Base-by-base conservation (phyloP, 495 filamentous ascomycete genomes). In the Letharia columbiana region DNA sequence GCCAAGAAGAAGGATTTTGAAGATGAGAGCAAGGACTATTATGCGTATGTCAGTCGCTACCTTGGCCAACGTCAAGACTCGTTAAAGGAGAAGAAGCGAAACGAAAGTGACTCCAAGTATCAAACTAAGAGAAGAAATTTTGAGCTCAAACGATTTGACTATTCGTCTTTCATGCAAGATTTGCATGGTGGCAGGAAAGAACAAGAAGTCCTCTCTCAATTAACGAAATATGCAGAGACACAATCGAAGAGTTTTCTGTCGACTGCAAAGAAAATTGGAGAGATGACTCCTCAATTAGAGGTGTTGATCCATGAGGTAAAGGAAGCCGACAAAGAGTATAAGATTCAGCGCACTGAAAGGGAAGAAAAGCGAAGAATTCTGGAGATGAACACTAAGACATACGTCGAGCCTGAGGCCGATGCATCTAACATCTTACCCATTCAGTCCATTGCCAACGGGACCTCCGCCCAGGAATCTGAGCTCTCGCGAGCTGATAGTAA, bases 101-200 rank as follows among this genome's bases (percentile, higher is more conserved):
- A 82, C 20, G 91, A 99, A 69, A 96, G 91, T 72, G 94, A 99
- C 72, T 87, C 88, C 31, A 99, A 99, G 70, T 99, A 99, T 74
- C 93, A 99, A 74, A 86, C 83, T 3, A 97, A 96, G 73, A 86
- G 93, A 61, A 87, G 89, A 47, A 96, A 90, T 67, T 99, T 97
- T 70, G 94, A 99, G 76, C 79, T 99, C 49, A 97, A 91, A 77
- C 88, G 95, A 13, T 99, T 99, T 67, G 94, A 99, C 77, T 99
- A 99, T 75, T 97, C 92, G 23, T 96, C 91, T 15, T 99, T 98
- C 74, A 96, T 99, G 91, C 92, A 97, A 67, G 94, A 99, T 78
- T 81, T 99, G 15, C 94, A 97, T 71, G 94, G 94, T 35, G 94
- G 94, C 40, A 89, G 94, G 66, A 98, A 98, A 72, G 95, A 99